phyloP scores from a whole-genome alignment of 2,329 filamentous ascomycete species.

The Hypoxylon sp. region DNA sequence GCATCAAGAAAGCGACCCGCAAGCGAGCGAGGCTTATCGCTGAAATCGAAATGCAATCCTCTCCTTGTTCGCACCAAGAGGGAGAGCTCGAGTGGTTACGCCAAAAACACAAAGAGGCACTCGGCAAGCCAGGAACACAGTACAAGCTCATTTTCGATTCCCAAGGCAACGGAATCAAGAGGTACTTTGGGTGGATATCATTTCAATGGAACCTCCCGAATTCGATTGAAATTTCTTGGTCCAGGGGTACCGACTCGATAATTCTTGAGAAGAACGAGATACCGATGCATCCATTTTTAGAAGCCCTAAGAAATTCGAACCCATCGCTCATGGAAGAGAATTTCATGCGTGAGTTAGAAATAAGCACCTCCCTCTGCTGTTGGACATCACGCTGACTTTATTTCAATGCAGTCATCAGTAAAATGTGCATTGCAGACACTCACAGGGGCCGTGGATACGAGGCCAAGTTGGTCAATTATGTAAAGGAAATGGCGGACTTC shows the following conservation, averaged over 20 bases:
- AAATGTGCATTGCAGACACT: not conserved
- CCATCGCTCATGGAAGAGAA: not conserved
- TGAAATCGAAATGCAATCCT: not conserved
- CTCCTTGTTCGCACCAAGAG: not conserved
- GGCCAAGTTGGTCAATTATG: not conserved
- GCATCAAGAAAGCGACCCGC: not conserved
- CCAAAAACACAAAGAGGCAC: not conserved
- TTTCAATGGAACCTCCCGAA: not conserved
- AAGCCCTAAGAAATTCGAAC: not conserved
- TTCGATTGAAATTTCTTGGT: not conserved
- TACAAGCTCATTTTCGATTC: not conserved
- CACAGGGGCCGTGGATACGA: not conserved
- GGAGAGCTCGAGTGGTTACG: not conserved
- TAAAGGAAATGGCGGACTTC: not conserved
- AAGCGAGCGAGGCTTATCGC: not conserved
- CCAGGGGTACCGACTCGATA: not conserved
- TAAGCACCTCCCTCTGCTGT: not conserved
- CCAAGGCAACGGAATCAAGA: not conserved
- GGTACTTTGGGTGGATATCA: not conserved
- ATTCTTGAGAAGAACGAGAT: not conserved
- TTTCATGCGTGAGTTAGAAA: not conserved
- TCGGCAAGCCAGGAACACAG: not conserved
- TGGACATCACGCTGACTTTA: not conserved
- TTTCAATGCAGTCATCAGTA: not conserved
- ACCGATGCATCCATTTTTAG: not conserved